These are phyloP conservation scores for Solanum appendiculatum DNA, from an alignment of 257 asterid species.

Conservation along the genomic window DNA sequence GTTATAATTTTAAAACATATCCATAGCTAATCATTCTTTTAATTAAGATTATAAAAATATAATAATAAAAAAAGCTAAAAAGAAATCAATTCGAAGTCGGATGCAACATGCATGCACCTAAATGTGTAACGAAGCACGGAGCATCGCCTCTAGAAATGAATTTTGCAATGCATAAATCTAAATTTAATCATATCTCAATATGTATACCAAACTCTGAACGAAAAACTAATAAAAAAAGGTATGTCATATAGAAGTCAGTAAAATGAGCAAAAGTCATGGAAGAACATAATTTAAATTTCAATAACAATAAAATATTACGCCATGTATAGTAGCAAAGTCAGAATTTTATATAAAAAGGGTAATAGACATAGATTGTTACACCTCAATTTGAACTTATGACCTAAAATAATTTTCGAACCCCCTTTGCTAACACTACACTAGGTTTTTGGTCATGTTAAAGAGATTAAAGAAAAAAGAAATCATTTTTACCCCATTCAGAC, in stretches of 20 bases:
- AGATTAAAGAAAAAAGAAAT: too few species aligned
- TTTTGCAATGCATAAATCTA: not conserved
- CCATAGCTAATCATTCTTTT: not conserved
- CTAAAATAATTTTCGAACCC: not conserved
- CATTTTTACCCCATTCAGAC: too few species aligned
- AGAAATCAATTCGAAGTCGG: not conserved
- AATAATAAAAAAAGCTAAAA: not conserved
- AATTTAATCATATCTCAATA: not conserved
- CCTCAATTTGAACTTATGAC: not conserved
- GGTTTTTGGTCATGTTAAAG: too few species aligned
- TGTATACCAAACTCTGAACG: not conserved
- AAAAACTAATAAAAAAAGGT: not conserved
- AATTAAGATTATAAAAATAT: not conserved
- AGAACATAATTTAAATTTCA: not conserved
- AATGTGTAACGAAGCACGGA: not conserved
- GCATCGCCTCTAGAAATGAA: not conserved
- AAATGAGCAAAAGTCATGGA: not conserved
- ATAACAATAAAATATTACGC: not conserved
- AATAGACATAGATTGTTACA: not conserved
- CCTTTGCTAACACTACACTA: too few species aligned
- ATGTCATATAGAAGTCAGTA: not conserved
- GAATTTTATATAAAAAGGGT: not conserved
- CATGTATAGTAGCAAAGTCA: not conserved
- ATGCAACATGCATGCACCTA: not conserved
- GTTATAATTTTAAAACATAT: not conserved